Percentiles rank a stretch among this genome's conserved stretches.
These are phyloP conservation scores for Dovyalis caffra DNA, from an alignment of 345 rosid genomes.

Conservation along the genomic window DNA sequence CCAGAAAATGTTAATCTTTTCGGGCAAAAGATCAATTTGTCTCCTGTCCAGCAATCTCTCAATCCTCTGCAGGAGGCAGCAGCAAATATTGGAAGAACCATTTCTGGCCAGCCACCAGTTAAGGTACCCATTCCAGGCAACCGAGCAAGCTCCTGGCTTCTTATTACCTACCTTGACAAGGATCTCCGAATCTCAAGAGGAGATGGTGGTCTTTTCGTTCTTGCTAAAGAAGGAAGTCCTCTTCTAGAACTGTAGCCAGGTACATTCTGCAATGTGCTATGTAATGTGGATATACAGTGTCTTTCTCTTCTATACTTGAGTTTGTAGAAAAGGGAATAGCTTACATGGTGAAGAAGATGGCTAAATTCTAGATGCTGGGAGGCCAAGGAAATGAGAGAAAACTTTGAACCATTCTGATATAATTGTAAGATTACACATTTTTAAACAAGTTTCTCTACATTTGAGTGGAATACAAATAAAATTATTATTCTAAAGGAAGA, in stretches of 20 bases:
- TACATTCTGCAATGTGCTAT: constrained; percentile 3
- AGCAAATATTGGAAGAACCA: constrained; percentile 56
- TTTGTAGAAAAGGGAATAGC: neutral
- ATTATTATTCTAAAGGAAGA: neutral
- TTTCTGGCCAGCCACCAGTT: constrained; percentile 81
- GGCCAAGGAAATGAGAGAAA: neutral
- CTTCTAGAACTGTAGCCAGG: constrained; percentile 55
- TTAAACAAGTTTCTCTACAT: neutral
- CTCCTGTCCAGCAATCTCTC: constrained; percentile 71
- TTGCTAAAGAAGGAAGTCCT: constrained; percentile 84
- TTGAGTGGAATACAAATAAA: neutral
- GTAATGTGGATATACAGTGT: neutral
- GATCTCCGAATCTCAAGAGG: constrained; percentile 93
- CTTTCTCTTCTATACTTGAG: neutral
- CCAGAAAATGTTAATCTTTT: constrained; percentile 62
- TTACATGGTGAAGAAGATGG: neutral
- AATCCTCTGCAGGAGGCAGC: constrained; percentile 73
- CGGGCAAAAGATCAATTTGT: constrained; percentile 71
- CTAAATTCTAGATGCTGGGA: no score
- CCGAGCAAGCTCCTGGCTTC: constrained; percentile 74
- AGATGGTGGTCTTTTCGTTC: constrained; percentile 94
- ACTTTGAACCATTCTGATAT: neutral
- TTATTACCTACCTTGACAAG: constrained; percentile 78
- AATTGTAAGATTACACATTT: neutral
- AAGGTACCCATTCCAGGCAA: constrained; percentile 82